Base-by-base conservation (phyloP, 2,329 filamentous ascomycete genomes). In the Exophiala sp. region DNA sequence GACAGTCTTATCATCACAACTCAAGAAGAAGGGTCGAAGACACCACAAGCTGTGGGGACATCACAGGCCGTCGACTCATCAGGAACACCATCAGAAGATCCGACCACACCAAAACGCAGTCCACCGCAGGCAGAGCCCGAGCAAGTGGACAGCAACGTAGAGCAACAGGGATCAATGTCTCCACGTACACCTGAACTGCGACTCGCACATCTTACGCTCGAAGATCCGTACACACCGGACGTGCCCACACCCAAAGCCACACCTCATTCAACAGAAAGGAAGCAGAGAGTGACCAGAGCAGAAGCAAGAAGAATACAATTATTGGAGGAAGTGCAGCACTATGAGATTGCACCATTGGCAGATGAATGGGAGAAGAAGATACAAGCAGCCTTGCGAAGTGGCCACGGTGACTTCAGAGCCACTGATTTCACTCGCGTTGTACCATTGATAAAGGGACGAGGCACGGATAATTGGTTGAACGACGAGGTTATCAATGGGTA, bases 401-500 rank as follows among this genome's bases (percentile, higher is more conserved):
- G 62, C 7, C 47, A 54, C 20, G 52, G 47, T 14, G 40, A 40
- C 33, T 62, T 52, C 36, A 55, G 55, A 38, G 34, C 58, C 29
- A 52, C 51, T 3, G 63, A 65, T 39, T 47, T 63, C 21, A 44
- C 48, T 39, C 58, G 63, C 10, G 58, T 62, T n/a, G 58, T 63
- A 9, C 62, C 62, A n/a, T 51, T 56, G 10, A 20, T 36, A 5
- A 16, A 32, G 20, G 50, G 34, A 16, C 29, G 32, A 5, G 48
- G 56, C 20, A 61, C 57, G 11, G 53, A 53, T 40, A 67, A 66
- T 1, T 76, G 74, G 74, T 63, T 76, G 18, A 76, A 76, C 48
- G 74, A 76, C 52, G 73, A 75, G 50, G 67, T 75, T 1, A 75
- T 76, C 57, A 76, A 76, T 54, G 68, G 69, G 12, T 75, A 76